A percentile compares a stretch with the other conserved stretches of the same genome.
These are phyloP conservation scores for Rachicladosporium sp. DNA, from an alignment of 2,329 filamentous ascomycete species.

Conservation along the genomic window DNA sequence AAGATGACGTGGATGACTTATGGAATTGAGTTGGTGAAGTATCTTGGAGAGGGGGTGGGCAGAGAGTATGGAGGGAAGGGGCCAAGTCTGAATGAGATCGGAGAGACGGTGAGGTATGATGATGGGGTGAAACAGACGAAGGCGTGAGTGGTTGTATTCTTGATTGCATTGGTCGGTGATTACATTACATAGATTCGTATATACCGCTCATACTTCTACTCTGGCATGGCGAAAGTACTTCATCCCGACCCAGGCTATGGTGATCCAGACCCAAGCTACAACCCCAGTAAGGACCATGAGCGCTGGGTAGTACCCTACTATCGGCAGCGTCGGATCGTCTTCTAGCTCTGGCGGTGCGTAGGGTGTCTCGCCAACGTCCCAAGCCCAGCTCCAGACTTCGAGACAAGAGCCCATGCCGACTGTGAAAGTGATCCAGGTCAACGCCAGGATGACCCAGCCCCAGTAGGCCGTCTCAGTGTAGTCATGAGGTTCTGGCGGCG, in stretches of 20 bases:
- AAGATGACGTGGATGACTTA: slow-evolving; percentile 39
- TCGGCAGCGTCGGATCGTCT: slow-evolving; percentile 86
- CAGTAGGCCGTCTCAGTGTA: slow-evolving; percentile 83
- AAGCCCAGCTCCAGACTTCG: slow-evolving; percentile 95
- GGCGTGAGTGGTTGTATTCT: no score
- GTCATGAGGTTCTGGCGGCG: no score
- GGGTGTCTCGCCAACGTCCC: slow-evolving; percentile 93
- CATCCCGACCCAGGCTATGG: slow-evolving; percentile 97
- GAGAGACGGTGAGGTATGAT: slow-evolving; percentile 29
- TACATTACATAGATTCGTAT: no score
- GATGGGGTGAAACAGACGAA: background rate
- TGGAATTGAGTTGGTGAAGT: slow-evolving; percentile 54
- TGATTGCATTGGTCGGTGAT: no score
- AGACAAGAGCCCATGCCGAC: slow-evolving; percentile 93
- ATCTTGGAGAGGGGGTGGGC: slow-evolving; percentile 57
- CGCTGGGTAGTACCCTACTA: slow-evolving; percentile 93
- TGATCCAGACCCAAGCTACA: slow-evolving; percentile 98
- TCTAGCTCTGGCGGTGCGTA: slow-evolving; percentile 92
- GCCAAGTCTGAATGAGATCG: slow-evolving; percentile 33
- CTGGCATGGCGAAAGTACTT: slow-evolving; percentile 91
- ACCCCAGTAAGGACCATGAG: slow-evolving; percentile 85
- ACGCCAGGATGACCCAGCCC: slow-evolving; percentile 85
- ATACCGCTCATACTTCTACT: no score
- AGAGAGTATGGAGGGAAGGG: slow-evolving; percentile 69
- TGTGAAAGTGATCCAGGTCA: slow-evolving; percentile 93